Evolutionary conservation across 148 eudicot genomes (phyloP).

Genomic region (Camellia lanceoleosa): DNA sequence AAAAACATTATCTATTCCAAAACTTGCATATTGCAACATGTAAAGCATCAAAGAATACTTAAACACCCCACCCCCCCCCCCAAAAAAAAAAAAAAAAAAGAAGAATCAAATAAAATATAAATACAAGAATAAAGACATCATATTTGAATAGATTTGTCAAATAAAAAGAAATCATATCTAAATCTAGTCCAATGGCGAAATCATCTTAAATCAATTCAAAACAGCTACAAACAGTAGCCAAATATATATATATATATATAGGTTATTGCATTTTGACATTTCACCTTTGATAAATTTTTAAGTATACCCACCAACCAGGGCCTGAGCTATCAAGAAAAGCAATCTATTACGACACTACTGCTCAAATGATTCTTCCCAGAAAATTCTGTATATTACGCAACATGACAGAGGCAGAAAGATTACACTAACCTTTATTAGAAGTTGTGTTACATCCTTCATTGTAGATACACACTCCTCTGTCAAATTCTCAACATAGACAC

Average conservation of each 20-base stretch:
- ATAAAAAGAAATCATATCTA: neutral
- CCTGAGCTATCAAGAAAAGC: neutral
- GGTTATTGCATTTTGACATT: neutral
- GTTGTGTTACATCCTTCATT: slow-evolving; percentile 72
- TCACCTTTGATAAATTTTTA: neutral
- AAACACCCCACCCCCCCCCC: too few species aligned
- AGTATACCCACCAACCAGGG: neutral
- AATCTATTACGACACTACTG: neutral
- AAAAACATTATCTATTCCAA: slow-evolving; percentile 5
- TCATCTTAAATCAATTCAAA: neutral
- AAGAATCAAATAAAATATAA: neutral
- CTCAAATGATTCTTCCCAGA: neutral
- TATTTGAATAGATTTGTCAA: too few species aligned
- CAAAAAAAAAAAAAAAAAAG: too few species aligned
- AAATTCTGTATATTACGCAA: neutral
- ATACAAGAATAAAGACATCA: neutral
- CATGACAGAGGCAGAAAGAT: slow-evolving; percentile 9
- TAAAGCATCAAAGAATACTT: neutral
- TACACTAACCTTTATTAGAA: slow-evolving; percentile 64
- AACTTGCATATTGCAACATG: neutral
- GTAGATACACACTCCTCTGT: slow-evolving; percentile 76
- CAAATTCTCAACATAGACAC: slow-evolving; percentile 93
- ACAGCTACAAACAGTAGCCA: neutral
- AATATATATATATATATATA: neutral
- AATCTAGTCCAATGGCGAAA: neutral